Evolutionary conservation across 192 early-diverging fungal species (phyloP).

Genomic region (Coemansia sp.): DNA sequence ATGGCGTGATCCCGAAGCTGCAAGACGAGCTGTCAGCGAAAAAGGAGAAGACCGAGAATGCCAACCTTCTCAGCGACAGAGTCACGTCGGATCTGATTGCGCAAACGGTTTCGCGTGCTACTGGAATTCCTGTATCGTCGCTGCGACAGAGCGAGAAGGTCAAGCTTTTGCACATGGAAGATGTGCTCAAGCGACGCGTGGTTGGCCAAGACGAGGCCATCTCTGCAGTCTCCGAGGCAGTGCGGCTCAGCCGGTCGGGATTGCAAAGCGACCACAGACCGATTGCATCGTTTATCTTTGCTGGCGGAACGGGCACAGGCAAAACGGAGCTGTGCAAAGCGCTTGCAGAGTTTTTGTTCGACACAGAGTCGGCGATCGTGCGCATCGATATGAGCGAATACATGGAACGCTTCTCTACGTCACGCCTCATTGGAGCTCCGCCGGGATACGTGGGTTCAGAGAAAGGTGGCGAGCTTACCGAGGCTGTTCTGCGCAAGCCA

Average conservation of each 20-base stretch:
- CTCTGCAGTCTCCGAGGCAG: conserved; percentile 66
- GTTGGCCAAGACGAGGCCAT: conserved; percentile 77
- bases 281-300: conserved; percentile 77
- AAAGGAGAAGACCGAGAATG: conserved; percentile 47
- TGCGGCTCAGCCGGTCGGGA: conserved; percentile 74
- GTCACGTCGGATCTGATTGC: conserved; percentile 80
- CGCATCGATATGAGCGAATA: conserved; percentile 82
- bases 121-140: conserved; percentile 77
- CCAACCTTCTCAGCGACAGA: conserved; percentile 71
- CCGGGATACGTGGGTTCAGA: conserved; percentile 81
- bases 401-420: conserved; percentile 70
- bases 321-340: conserved; percentile 79
- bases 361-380: conserved; percentile 68
- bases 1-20: conserved; percentile 73
- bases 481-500: conserved; percentile 75
- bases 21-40: conserved; percentile 65
- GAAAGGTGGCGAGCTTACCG: conserved; percentile 74
- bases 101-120: conserved; percentile 68
- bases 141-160: conserved; percentile 69
- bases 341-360: conserved; percentile 74
- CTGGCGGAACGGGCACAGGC: conserved; percentile 82
- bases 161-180: conserved; percentile 72
- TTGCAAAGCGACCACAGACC: conserved; percentile 71
- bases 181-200: conserved; percentile 56
- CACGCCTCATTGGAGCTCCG: conserved; percentile 74